Percentiles rank a stretch among this genome's conserved stretches.
Evolutionary conservation across 2,329 filamentous ascomycete species (phyloP).

Genomic region (Hypomyces perniciosus): DNA sequence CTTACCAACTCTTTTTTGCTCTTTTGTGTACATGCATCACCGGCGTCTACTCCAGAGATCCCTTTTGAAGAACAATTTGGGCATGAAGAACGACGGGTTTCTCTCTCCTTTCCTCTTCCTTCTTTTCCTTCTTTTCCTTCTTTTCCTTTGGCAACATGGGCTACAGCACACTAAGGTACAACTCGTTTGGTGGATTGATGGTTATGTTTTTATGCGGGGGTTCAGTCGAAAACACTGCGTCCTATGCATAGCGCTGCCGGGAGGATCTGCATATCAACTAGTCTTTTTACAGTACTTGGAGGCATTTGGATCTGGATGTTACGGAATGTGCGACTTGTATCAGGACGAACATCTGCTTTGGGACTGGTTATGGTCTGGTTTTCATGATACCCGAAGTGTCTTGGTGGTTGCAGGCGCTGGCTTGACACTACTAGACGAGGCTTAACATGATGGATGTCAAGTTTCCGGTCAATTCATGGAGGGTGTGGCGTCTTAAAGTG

Average conservation of each 20-base stretch:
- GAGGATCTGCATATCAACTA: constrained; percentile 15
- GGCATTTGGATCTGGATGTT: constrained; percentile 19
- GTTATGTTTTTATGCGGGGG: not conserved
- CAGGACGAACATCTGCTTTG: constrained; percentile 23
- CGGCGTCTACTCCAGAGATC: not conserved
- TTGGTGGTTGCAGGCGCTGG: constrained; percentile 15
- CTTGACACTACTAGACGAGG: constrained; percentile 2
- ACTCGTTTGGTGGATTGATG: not conserved
- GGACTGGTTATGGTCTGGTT: constrained; percentile 25
- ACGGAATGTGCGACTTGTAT: constrained; percentile 22
- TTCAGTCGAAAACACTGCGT: constrained; percentile 5
- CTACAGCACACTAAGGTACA: not conserved
- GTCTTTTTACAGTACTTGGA: constrained; percentile 14
- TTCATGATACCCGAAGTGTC: constrained; percentile 29
- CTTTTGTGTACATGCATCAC: not conserved
- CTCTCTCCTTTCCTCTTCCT: too few species aligned
- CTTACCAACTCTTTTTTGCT: not conserved
- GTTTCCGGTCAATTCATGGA: not conserved
- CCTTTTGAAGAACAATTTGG: too few species aligned
- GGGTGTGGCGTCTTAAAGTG: not conserved
- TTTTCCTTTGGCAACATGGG: constrained; percentile 8
- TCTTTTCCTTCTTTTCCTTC: constrained; percentile 1
- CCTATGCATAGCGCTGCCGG: constrained; percentile 9
- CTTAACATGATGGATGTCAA: not conserved
- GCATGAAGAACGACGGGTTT: too few species aligned